Evolutionary conservation across 2,329 filamentous ascomycete species (phyloP), one percentile per base, ranked within the genome.

Genomic region (Thelonectria rubi): DNA sequence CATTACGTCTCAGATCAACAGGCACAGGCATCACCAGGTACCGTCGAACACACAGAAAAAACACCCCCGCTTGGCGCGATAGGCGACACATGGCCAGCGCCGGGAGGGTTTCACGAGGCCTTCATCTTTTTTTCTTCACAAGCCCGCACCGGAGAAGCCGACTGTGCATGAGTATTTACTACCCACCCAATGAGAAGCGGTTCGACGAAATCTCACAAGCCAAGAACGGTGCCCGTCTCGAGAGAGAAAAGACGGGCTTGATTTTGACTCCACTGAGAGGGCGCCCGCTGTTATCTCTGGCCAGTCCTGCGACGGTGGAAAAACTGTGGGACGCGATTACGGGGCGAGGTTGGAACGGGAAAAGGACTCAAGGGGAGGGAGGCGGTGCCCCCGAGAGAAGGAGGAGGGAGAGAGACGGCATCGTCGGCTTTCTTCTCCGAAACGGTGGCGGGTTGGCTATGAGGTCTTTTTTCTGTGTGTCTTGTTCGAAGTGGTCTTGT

Each of bases 351-450:
- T n/a, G n/a, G n/a, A 18, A 43, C 30, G 34, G 55, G 37, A 51
- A 45, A 43, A 39, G 55, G 50, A 37, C 12, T 43, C 12, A 39
- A 45, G 58, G 48, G 37, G 47, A 49, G 15, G 48, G 51, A 45
- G 56, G 60, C 60, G 60, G 58, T 56, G 58, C 26, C 40, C 50
- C 53, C 47, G 52, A 48, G 49, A 15, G 34, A 14, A n/a, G n/a
- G 8, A 30, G 2, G 11, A 2, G 6, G 14, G 12, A 15, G 47
- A 40, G 48, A 43, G 48, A 60, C 63, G 63, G 63, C 60, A 63
- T 55, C 50, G 60, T 65, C 63, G 63, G 63, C 49, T 12, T 53
- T 53, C 40, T 55, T 26, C 32, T 64, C 63, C 63, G 63, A 42
- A 30, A 5, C 2, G 7, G 26, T 9, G 26, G 26, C 15, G 32